phyloP scores from a whole-genome alignment of 2,329 filamentous ascomycete species.

The Aspergillus sp. region DNA sequence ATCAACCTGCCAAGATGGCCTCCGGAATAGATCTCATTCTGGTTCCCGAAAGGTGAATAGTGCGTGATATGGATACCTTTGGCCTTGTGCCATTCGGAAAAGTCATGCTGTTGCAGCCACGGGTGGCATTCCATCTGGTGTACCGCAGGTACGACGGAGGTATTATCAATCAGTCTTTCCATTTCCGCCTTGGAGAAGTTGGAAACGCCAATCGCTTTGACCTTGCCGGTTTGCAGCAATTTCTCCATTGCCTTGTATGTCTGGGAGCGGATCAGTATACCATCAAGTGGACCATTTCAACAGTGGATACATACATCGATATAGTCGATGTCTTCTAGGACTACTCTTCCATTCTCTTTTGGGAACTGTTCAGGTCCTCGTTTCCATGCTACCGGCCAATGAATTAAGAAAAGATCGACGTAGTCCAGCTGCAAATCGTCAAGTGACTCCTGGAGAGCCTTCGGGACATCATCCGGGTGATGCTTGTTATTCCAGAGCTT shows the following conservation, averaged over 20 bases:
- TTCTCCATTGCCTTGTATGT: conserved; percentile 51
- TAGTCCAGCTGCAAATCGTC: conserved; percentile 62
- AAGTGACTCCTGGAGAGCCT: conserved; percentile 57
- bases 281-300: background rate
- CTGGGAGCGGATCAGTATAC: conserved; percentile 11
- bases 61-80: conserved; percentile 52
- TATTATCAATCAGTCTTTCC: conserved; percentile 42
- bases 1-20: conserved; percentile 46
- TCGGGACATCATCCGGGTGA: conserved; percentile 57
- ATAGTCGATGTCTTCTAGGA: conserved; percentile 43
- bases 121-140: conserved; percentile 52
- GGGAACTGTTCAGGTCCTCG: conserved; percentile 45
- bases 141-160: conserved; percentile 42
- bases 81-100: conserved; percentile 45
- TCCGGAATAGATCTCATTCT: conserved; percentile 47
- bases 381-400: conserved; percentile 57
- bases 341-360: conserved; percentile 39
- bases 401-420: conserved; percentile 66
- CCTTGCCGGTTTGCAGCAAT: conserved; percentile 36
- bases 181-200: conserved; percentile 49
- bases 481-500: conserved; percentile 66
- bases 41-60: conserved; percentile 53
- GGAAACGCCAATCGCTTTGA: conserved; percentile 49
- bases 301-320: conserved; percentile 36
- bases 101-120: conserved; percentile 48